Percentiles rank a stretch among this genome's conserved stretches.
Evolutionary conservation across 345 rosid species (phyloP).

Genomic region (Camelina neglecta): DNA sequence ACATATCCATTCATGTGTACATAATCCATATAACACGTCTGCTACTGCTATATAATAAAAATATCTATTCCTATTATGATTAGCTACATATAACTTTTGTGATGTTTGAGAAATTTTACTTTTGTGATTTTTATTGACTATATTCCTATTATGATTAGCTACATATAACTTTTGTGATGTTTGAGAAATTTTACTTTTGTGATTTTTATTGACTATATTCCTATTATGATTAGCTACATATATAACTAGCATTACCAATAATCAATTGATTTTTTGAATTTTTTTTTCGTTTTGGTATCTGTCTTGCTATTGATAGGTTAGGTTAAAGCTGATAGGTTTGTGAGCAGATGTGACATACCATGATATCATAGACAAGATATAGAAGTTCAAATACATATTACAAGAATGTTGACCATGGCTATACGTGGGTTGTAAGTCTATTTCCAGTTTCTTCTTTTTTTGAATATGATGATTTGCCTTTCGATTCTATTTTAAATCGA

Average conservation of each 20-base stretch:
- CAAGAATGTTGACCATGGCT: slow-evolving; percentile 9
- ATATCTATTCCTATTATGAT: too few relatives aligned
- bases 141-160: too few relatives aligned
- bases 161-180: too few relatives aligned
- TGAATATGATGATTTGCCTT: background rate
- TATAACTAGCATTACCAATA: background rate
- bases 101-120: too few relatives aligned
- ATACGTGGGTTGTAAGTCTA: background rate
- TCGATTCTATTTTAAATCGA: background rate
- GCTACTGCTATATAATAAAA: slow-evolving; percentile 8
- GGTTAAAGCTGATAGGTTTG: slow-evolving; percentile 29
- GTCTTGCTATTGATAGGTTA: slow-evolving; percentile 20
- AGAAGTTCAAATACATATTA: background rate
- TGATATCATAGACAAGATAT: background rate
- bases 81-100: too few relatives aligned
- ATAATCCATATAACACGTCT: slow-evolving; percentile 11
- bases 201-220: too few relatives aligned
- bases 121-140: too few relatives aligned
- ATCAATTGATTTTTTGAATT: background rate
- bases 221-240: too few relatives aligned
- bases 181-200: too few relatives aligned
- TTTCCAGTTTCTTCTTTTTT: background rate
- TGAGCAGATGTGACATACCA: slow-evolving; percentile 24
- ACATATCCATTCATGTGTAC: slow-evolving; percentile 25
- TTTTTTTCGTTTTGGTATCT: slow-evolving; percentile 16